phyloP scores from a whole-genome alignment of 768 basidiomycete species.

The Pleurotus tuoliensis region DNA sequence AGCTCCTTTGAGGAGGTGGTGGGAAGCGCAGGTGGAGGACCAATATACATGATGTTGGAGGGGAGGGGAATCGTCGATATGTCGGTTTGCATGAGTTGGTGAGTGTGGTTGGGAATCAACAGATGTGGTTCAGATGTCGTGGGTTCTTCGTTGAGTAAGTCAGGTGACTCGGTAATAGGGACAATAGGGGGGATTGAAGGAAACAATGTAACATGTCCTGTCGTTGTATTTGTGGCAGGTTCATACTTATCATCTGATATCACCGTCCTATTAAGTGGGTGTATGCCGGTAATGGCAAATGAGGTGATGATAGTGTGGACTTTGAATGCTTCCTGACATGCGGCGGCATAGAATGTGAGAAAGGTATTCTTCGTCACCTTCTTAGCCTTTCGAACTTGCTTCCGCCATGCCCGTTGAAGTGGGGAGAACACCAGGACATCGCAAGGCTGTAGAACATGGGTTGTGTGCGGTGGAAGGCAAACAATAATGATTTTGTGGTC shows the following conservation, averaged over 20 bases:
- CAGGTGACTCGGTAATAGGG: neutral
- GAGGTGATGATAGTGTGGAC: slow-evolving; percentile 14
- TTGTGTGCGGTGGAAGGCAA: slow-evolving; percentile 33
- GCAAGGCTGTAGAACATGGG: slow-evolving; percentile 31
- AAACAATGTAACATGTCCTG: neutral
- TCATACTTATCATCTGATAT: slow-evolving; percentile 12
- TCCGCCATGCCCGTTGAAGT: slow-evolving; percentile 25
- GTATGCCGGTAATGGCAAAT: slow-evolving; percentile 20
- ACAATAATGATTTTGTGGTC: slow-evolving; percentile 26
- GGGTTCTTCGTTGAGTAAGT: neutral
- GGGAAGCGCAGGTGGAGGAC: neutral
- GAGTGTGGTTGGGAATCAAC: neutral
- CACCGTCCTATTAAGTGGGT: slow-evolving; percentile 13
- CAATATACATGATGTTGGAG: neutral
- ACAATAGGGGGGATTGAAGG: neutral
- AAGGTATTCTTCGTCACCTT: neutral
- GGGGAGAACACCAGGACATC: slow-evolving; percentile 36
- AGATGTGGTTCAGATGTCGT: neutral
- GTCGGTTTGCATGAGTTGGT: neutral
- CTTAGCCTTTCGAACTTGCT: slow-evolving; percentile 14
- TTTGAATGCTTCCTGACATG: slow-evolving; percentile 14
- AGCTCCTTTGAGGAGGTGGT: neutral
- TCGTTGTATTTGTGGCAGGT: slow-evolving; percentile 1
- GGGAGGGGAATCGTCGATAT: too few relatives aligned
- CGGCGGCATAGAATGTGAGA: slow-evolving; percentile 4